Conservation (phyloP, 177 flowering plant species). For the Vitis hybrid region DNA sequence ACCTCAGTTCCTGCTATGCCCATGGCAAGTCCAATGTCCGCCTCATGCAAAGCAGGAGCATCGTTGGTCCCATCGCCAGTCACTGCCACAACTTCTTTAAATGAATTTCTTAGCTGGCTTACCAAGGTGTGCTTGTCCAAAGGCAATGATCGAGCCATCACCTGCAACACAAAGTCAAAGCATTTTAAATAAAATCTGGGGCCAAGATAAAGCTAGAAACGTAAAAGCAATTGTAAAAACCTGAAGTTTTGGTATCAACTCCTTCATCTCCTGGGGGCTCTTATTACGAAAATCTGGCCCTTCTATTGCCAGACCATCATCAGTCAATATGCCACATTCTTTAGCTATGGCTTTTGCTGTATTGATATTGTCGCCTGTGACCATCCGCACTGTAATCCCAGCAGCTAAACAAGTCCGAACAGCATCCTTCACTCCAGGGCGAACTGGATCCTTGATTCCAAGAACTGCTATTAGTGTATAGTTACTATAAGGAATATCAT, state of each 20-base stretch:
- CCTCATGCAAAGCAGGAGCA: constrained; percentile 69
- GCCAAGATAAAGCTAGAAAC: too few relatives aligned
- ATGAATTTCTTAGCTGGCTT: constrained; percentile 33
- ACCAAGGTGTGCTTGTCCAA: constrained; percentile 60
- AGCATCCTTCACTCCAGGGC: constrained; percentile 55
- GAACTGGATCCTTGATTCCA: constrained; percentile 58
- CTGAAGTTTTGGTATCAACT: constrained; percentile 51
- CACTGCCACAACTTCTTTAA: constrained; percentile 60
- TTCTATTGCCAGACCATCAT: constrained; percentile 50
- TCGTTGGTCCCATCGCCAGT: constrained; percentile 78
- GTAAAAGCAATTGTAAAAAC: constrained; percentile 7
- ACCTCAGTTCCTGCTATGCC: constrained; percentile 82
- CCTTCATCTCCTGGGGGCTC: constrained; percentile 29
- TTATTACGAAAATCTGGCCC: constrained; percentile 42
- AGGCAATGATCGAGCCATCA: constrained; percentile 70
- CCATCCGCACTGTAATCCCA: constrained; percentile 55
- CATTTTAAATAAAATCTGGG: not conserved
- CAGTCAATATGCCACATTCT: constrained; percentile 59
- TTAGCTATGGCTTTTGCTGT: constrained; percentile 61
- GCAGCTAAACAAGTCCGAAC: constrained; percentile 49
- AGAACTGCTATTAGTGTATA: constrained; percentile 44
- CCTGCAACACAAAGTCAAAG: constrained; percentile 30
- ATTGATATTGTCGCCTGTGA: constrained; percentile 55
- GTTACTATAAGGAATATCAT: constrained; percentile 30
- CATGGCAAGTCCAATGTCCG: constrained; percentile 75